phyloP scores from a whole-genome alignment of 768 basidiomycete genomes.

The Nidularia sp. region DNA sequence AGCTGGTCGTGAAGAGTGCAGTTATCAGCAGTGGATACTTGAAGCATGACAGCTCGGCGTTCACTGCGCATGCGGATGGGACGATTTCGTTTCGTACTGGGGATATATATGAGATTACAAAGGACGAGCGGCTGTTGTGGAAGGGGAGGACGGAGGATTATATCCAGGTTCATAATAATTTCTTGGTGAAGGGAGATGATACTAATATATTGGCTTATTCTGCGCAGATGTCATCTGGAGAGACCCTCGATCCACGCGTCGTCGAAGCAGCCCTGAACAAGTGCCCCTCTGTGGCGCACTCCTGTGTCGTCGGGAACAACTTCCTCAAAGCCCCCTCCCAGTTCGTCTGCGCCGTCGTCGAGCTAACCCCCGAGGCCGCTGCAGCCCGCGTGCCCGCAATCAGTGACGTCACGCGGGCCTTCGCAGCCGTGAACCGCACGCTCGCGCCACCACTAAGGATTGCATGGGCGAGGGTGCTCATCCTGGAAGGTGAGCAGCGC shows the following conservation, averaged over 20 bases:
- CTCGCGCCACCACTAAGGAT: constrained; percentile 28
- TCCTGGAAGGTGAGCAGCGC: constrained; percentile 17
- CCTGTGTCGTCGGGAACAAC: constrained; percentile 28
- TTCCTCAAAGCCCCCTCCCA: constrained; percentile 23
- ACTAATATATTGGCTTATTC: not conserved
- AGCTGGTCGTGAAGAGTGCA: constrained; percentile 22
- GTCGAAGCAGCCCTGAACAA: constrained; percentile 21
- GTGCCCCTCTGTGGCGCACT: constrained; percentile 16
- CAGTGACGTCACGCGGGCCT: constrained; percentile 19
- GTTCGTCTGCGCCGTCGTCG: constrained; percentile 24
- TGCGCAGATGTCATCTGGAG: constrained; percentile 25
- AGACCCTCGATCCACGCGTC: constrained; percentile 26
- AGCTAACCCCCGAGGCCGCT: constrained; percentile 10
- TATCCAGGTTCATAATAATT: constrained; percentile 16
- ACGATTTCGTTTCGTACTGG: constrained; percentile 25
- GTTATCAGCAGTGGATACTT: constrained; percentile 24
- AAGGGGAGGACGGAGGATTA: constrained; percentile 29
- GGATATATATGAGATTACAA: constrained; percentile 20
- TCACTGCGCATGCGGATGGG: constrained; percentile 18
- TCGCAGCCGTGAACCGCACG: constrained; percentile 21
- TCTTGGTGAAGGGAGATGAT: not conserved
- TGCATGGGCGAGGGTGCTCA: constrained; percentile 23
- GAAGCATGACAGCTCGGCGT: constrained; percentile 18
- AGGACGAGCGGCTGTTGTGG: constrained; percentile 18
- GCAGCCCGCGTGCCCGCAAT: constrained; percentile 6